Evolutionary conservation across 257 asterid genomes (phyloP).

Genomic region (Plantago elongata): DNA sequence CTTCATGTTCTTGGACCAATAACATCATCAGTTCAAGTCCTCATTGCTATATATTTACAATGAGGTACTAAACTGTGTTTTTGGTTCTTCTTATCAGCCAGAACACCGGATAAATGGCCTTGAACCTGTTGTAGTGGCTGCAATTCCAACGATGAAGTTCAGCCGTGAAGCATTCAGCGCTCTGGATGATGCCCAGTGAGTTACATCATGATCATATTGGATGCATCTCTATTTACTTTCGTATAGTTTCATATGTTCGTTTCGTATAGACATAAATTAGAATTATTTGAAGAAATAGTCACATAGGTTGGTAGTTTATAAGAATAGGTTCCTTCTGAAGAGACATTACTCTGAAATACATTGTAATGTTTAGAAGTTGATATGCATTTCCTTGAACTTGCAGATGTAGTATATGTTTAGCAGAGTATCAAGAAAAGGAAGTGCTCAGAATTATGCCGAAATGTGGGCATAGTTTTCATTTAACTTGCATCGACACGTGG

Average conservation of each 20-base stretch:
- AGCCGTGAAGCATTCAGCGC: conserved; percentile 64
- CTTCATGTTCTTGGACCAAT: too few relatives aligned
- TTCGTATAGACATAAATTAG: background rate
- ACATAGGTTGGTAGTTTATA: too few relatives aligned
- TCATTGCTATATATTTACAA: background rate
- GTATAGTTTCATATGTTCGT: conserved; percentile 5
- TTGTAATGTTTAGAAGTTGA: background rate
- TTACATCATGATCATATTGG: conserved; percentile 6
- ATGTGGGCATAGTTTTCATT: conserved; percentile 83
- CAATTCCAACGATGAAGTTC: conserved; percentile 84
- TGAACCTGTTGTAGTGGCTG: conserved; percentile 71
- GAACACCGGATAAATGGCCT: conserved; percentile 57
- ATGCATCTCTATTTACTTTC: background rate
- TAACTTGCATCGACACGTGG: conserved; percentile 83
- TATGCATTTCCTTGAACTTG: conserved; percentile 11
- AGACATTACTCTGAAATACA: background rate
- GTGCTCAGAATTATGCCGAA: conserved; percentile 74
- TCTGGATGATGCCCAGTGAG: conserved; percentile 77
- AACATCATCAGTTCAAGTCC: background rate
- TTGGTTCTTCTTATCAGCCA: conserved; percentile 42
- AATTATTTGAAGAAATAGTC: too few relatives aligned
- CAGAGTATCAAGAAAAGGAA: conserved; percentile 79
- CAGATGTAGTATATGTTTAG: conserved; percentile 77
- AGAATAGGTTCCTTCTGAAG: too few relatives aligned
- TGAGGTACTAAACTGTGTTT: conserved; percentile 8